A percentile compares a stretch with the other conserved stretches of the same genome.
Conservation (phyloP, 306 rosid species). For the Pyrus bretschneideri region DNA sequence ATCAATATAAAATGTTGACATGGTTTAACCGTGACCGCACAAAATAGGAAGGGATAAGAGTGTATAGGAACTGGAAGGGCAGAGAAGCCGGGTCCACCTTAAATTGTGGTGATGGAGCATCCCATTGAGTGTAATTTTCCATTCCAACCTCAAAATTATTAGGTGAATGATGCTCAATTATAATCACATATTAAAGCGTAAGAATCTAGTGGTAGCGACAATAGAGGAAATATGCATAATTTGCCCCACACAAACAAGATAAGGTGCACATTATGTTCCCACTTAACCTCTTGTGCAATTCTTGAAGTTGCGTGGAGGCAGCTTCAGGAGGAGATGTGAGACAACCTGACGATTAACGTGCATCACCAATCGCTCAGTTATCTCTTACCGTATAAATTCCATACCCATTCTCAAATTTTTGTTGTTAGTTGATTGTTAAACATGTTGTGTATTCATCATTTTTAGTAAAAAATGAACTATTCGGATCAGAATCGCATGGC, state of each 20-base stretch:
- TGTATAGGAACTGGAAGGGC: too few relatives aligned
- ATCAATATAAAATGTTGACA: too few relatives aligned
- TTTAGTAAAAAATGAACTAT: too few relatives aligned
- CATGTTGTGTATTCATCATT: too few relatives aligned
- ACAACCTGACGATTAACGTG: too few relatives aligned
- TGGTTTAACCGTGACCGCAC: too few relatives aligned
- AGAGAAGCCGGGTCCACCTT: background rate
- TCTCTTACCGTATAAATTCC: background rate
- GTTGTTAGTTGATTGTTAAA: too few relatives aligned
- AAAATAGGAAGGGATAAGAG: too few relatives aligned
- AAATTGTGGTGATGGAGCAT: slow-evolving; percentile 11
- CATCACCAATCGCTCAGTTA: too few relatives aligned
- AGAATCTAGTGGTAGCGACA: slow-evolving; percentile 14
- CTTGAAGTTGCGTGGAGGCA: background rate
- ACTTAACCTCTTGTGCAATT: background rate
- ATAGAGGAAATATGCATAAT: background rate
- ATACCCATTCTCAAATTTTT: background rate
- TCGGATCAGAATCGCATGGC: too few relatives aligned
- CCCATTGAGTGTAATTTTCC: slow-evolving; percentile 4
- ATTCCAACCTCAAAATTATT: background rate
- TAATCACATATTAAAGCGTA: slow-evolving; percentile 10
- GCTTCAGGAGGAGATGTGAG: background rate
- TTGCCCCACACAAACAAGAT: background rate
- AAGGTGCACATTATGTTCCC: background rate
- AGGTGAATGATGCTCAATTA: slow-evolving; percentile 5